Conservation (phyloP, 169 alveolate species). For the Eimeria sp. region DNA sequence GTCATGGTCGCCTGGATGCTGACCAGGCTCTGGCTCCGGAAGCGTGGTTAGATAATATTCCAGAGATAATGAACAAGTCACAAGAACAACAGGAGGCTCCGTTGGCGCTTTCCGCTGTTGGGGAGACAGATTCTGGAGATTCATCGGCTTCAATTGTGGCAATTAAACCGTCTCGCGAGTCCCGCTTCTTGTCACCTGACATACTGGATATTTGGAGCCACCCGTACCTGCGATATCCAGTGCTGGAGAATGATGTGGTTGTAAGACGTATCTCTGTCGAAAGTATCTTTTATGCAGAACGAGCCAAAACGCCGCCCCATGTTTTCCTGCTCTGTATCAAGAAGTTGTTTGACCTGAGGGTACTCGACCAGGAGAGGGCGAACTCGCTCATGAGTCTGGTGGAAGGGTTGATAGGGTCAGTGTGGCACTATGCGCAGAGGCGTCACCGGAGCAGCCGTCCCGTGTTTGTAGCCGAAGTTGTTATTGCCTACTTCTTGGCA, state of each 20-base stretch:
- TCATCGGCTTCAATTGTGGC: not conserved
- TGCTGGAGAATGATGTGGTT: not conserved
- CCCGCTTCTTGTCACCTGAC: too few relatives aligned
- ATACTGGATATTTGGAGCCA: not conserved
- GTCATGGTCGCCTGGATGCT: too few relatives aligned
- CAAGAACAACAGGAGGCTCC: not conserved
- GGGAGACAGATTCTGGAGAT: not conserved
- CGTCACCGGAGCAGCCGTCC: not conserved
- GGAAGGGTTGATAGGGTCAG: not conserved
- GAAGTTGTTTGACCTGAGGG: not conserved
- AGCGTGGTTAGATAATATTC: not conserved
- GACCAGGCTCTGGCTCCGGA: not conserved
- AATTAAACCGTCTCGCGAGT: not conserved
- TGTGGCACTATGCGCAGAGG: not conserved
- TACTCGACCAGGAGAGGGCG: not conserved
- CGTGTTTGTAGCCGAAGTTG: not conserved
- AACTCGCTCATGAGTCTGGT: not conserved
- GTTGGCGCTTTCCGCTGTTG: not conserved
- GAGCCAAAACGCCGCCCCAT: not conserved
- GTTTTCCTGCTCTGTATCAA: not conserved
- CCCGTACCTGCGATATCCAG: slow-evolving; percentile 1
- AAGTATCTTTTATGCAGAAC: not conserved
- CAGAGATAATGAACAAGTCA: not conserved
- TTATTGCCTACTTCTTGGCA: not conserved
- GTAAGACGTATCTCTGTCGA: not conserved